These are phyloP conservation scores for Capronia americana DNA, from an alignment of 2,329 filamentous ascomycete genomes.

Conservation along the genomic window DNA sequence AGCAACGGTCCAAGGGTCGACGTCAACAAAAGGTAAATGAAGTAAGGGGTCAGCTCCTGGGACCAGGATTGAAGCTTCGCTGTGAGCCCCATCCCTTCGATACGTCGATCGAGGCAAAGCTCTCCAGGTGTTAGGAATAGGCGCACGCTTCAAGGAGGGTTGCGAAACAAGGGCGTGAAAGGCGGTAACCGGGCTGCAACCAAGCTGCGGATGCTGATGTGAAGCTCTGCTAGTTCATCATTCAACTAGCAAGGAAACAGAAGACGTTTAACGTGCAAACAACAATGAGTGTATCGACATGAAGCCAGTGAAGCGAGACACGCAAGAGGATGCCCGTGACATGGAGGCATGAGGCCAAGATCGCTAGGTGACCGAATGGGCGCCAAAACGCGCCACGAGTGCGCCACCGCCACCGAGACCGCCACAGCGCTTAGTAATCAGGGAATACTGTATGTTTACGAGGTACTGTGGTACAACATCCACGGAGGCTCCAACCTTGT, in stretches of 20 bases:
- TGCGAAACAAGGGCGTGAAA: not conserved
- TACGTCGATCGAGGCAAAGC: not conserved
- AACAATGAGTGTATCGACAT: not conserved
- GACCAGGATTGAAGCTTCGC: slow-evolving; percentile 33
- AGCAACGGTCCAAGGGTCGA: slow-evolving; percentile 87
- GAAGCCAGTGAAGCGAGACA: not conserved
- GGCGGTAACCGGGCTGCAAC: not conserved
- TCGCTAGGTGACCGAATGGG: not conserved
- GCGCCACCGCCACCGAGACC: not conserved
- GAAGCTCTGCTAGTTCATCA: not conserved
- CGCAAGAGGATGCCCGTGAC: not conserved
- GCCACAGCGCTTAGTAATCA: not conserved
- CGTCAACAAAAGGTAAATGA: slow-evolving; percentile 76
- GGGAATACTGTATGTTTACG: not conserved
- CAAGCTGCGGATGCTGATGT: not conserved
- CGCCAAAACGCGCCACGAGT: too few relatives aligned
- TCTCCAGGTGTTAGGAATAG: not conserved
- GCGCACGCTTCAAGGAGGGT: not conserved
- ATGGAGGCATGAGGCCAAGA: not conserved
- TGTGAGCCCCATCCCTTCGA: slow-evolving; percentile 24
- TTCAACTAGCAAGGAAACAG: not conserved
- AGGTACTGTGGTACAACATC: not conserved
- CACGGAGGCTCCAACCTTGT: too few relatives aligned
- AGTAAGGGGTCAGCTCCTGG: slow-evolving; percentile 60
- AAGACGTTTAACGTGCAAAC: not conserved